These are phyloP conservation scores for Helichrysum umbraculigerum DNA, from an alignment of 129 eudicot genomes.

Conservation along the genomic window DNA sequence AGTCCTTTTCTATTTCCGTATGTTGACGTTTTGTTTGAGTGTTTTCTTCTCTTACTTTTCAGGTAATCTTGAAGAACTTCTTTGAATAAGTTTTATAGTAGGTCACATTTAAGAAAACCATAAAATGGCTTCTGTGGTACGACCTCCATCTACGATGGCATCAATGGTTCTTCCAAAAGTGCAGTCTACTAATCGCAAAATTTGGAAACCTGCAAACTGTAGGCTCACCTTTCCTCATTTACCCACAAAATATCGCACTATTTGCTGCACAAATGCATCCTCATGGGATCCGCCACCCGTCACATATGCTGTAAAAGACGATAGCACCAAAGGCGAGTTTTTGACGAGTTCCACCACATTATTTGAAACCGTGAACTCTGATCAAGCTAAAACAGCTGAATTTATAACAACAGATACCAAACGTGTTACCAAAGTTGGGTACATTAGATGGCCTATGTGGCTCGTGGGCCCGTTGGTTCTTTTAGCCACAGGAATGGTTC, in stretches of 20 bases:
- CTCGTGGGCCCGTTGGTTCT: slow-evolving; percentile 78
- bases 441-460: slow-evolving; percentile 83
- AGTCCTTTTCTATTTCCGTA: background rate
- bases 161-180: slow-evolving; percentile 29
- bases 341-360: slow-evolving; percentile 43
- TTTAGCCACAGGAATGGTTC: slow-evolving; percentile 83
- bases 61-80: slow-evolving; percentile 7
- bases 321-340: slow-evolving; percentile 40
- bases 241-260: slow-evolving; percentile 21
- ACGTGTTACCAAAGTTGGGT: slow-evolving; percentile 35
- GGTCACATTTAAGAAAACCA: slow-evolving; percentile 8
- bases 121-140: slow-evolving; percentile 51
- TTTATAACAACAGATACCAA: slow-evolving; percentile 29
- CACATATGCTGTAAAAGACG: slow-evolving; percentile 55
- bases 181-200: slow-evolving; percentile 34
- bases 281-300: slow-evolving; percentile 86
- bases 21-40: background rate
- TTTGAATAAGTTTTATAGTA: background rate
- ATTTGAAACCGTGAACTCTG: slow-evolving; percentile 54
- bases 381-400: slow-evolving; percentile 38
- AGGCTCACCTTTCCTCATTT: slow-evolving; percentile 28
- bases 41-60: slow-evolving; percentile 12
- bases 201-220: slow-evolving; percentile 38
- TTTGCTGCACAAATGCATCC: slow-evolving; percentile 54
- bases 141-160: slow-evolving; percentile 42